A percentile compares a stretch with the other conserved stretches of the same genome.
Conservation (phyloP, 2,329 filamentous ascomycete species). For the Sordariomycetes sp. region DNA sequence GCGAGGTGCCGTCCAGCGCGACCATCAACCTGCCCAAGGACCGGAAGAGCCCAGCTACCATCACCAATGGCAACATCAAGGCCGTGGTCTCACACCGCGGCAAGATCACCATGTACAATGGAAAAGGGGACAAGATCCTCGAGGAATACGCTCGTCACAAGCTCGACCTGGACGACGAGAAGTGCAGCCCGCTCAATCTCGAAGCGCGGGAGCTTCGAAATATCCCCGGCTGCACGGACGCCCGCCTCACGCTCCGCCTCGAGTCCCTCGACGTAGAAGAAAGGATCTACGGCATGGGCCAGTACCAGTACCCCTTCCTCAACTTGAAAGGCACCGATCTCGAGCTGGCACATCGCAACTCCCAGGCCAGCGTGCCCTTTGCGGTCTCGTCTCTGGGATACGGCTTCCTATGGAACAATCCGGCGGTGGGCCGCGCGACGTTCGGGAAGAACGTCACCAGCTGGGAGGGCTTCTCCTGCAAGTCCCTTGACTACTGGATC, state of each 20-base stretch:
- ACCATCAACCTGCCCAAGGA: too few relatives aligned
- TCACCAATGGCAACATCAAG: constrained; percentile 19
- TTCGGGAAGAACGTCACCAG: constrained; percentile 52
- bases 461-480: constrained; percentile 51
- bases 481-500: constrained; percentile 54
- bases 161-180: constrained; percentile 34
- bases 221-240: constrained; percentile 32
- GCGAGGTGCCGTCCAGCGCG: neutral
- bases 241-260: constrained; percentile 48
- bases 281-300: constrained; percentile 58
- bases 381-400: constrained; percentile 50
- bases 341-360: constrained; percentile 58
- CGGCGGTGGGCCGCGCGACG: constrained; percentile 49
- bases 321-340: constrained; percentile 54
- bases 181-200: constrained; percentile 46
- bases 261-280: constrained; percentile 45
- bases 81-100: constrained; percentile 16
- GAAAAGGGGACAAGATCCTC: constrained; percentile 11
- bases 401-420: constrained; percentile 59
- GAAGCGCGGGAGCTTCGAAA: constrained; percentile 49
- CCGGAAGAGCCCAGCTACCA: neutral
- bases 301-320: constrained; percentile 55
- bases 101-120: constrained; percentile 17
- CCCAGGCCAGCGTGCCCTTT: constrained; percentile 57
- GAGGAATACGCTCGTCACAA: constrained; percentile 21